Evolutionary conservation across 805 yeast genomes (phyloP), one percentile per base, ranked within the genome.

Genomic region (Jamesozyma hellenica): DNA sequence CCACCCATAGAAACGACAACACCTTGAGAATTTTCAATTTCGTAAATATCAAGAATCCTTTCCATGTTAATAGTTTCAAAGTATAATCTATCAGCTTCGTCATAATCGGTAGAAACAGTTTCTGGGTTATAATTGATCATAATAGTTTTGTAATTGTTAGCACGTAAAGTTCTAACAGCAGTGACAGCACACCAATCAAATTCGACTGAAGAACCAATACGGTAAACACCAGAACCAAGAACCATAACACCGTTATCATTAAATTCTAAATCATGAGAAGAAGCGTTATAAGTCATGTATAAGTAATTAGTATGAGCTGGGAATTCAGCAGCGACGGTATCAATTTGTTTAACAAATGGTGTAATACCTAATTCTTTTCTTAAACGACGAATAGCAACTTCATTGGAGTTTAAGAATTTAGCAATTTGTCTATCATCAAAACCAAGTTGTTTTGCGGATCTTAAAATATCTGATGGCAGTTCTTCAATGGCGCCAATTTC

Each of bases 161-260:
- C 82, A 55, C 98, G 78, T 59, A 90, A 72, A 31, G 97, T 86
- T 67, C 97, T 79, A 48, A 87, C 92, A 35, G 97, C 92, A 49
- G 95, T 77, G 43, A 90, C 98, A 35, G 97, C 97, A 77, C 98
- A 90, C 96, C 97, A 90, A 68, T 90, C 98, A 60, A 90, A 90
- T 67, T 90, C 98, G 46, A 90, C 98, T 25, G 97, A 90, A 5
- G 97, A 92, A 55, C 98, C 98, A 60, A 90, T 90, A 70, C 98
- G 79, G 74, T 90, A 90, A 34, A 92, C 98, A 74, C 98, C 98
- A 4, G 96, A 87, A 50, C 97, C 97, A 44, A 90, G 71, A 32
- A 90, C 98, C 83, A 90, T 84, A 38, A 83, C 81, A 63, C 96
- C 96, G 48, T 87, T 79, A 49, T 90, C 96, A 50, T 87, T 79